These are phyloP conservation scores for sweet orange (Citrus sinensis) DNA, from an alignment of 345 rosid species.

Conservation along the genomic window DNA sequence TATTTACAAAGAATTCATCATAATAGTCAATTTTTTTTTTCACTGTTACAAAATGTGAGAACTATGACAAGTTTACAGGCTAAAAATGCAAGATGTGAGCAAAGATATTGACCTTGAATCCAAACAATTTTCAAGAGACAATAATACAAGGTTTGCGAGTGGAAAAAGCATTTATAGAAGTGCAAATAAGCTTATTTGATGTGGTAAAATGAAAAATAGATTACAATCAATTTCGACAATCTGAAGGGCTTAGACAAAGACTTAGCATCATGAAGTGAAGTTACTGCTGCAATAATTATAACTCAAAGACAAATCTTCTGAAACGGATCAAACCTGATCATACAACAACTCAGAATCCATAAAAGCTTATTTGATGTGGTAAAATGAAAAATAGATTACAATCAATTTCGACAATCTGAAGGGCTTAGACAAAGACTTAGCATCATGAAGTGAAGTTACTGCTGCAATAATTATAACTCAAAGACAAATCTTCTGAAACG, in stretches of 20 bases:
- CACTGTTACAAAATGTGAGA: neutral
- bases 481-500: neutral
- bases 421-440: neutral
- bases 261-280: neutral
- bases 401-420: neutral
- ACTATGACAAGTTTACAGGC: neutral
- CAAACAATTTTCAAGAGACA: neutral
- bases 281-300: neutral
- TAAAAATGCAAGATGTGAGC: neutral
- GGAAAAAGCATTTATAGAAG: neutral
- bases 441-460: neutral
- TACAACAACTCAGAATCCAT: conserved; percentile 53
- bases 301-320: neutral
- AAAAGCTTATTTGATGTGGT: neutral
- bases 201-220: neutral
- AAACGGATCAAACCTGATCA: conserved; percentile 55
- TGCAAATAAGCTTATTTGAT: neutral
- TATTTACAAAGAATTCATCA: neutral
- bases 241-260: neutral
- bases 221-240: neutral
- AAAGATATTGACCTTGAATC: neutral
- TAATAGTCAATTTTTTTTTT: neutral
- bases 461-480: neutral
- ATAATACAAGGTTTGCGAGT: neutral
- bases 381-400: neutral